These are phyloP conservation scores for Suhomyces sp. DNA, from an alignment of 805 yeast genomes.

Conservation along the genomic window DNA sequence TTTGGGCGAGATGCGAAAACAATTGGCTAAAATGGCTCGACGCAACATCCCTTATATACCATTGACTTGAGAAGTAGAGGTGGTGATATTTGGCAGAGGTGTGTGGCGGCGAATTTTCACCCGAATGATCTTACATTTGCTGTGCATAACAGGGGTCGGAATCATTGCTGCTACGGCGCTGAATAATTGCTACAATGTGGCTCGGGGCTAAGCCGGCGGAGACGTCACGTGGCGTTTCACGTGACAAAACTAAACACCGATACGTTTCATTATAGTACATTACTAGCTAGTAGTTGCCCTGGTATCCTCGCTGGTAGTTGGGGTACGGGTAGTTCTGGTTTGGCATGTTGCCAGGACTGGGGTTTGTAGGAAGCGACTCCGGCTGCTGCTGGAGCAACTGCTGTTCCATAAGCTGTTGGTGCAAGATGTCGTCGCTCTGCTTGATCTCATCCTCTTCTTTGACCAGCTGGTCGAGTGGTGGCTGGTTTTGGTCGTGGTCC, in stretches of 20 bases:
- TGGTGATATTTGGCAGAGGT: neutral
- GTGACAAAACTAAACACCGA: too few species aligned
- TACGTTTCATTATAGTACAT: neutral
- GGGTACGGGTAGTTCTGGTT: slow-evolving; percentile 5
- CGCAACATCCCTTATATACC: slow-evolving; percentile 3
- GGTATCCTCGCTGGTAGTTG: slow-evolving; percentile 7
- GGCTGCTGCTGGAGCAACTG: slow-evolving; percentile 9
- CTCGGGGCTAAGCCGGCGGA: neutral
- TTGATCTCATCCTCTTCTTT: slow-evolving; percentile 3
- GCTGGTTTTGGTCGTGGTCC: slow-evolving; percentile 1
- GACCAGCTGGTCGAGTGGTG: neutral
- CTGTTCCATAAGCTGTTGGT: slow-evolving; percentile 5
- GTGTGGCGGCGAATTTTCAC: neutral
- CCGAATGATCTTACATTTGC: neutral
- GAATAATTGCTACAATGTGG: neutral
- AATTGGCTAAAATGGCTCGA: neutral
- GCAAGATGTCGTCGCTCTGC: slow-evolving; percentile 3
- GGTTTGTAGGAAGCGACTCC: slow-evolving; percentile 2
- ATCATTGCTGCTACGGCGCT: neutral
- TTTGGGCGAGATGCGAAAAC: neutral
- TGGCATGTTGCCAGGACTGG: neutral
- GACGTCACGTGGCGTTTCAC: neutral
- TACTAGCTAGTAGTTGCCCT: slow-evolving; percentile 5
- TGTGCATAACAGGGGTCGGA: neutral
- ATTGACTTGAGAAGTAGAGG: neutral